These are phyloP conservation scores for Pseudonectria foliicola DNA, from an alignment of 2,329 filamentous ascomycete species.

Conservation along the genomic window DNA sequence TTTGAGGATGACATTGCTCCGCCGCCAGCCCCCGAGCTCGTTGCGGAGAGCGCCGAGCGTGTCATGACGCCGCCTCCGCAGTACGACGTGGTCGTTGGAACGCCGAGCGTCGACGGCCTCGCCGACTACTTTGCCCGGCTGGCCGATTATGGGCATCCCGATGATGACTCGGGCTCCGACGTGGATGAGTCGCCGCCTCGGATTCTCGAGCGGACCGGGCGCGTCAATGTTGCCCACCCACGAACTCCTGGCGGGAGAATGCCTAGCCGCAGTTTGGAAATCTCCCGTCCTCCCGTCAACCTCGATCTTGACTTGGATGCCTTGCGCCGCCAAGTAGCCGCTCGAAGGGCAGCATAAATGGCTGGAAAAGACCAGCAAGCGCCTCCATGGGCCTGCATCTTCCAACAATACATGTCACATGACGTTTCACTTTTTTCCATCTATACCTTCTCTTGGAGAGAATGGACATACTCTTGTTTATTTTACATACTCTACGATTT, in stretches of 20 bases:
- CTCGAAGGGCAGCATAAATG: constrained; percentile 14
- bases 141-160: constrained; percentile 57
- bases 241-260: constrained; percentile 47
- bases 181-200: constrained; percentile 37
- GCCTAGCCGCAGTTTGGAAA: constrained; percentile 51
- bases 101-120: constrained; percentile 58
- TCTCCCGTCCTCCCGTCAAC: constrained; percentile 32
- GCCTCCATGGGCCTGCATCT: no score
- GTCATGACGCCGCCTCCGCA: constrained; percentile 75
- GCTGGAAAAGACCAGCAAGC: not conserved
- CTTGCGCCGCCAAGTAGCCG: constrained; percentile 16
- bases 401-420: no score
- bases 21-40: constrained; percentile 25
- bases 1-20: constrained; percentile 65
- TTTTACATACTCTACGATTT: no score
- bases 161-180: constrained; percentile 35
- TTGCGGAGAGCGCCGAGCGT: constrained; percentile 17
- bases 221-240: constrained; percentile 52
- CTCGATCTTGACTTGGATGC: constrained; percentile 21
- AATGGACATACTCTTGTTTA: no score
- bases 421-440: no score
- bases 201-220: constrained; percentile 43
- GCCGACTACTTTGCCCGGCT: constrained; percentile 84
- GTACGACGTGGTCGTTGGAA: constrained; percentile 73
- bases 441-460: no score